These are phyloP conservation scores for Lepiota venenata DNA, from an alignment of 768 basidiomycete species.

Conservation along the genomic window DNA sequence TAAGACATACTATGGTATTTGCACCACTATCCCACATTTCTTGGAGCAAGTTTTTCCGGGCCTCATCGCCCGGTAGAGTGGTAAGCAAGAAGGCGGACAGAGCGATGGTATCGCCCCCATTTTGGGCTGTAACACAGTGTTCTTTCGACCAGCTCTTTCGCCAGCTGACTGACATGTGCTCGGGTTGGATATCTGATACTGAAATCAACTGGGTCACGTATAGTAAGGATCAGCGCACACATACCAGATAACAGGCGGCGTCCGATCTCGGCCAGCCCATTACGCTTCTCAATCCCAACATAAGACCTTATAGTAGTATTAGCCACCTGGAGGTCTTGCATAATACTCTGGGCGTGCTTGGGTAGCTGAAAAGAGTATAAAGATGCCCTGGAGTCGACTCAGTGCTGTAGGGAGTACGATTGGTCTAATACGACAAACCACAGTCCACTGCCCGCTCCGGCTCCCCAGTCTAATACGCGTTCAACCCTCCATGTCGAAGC, in stretches of 20 bases:
- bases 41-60: slow-evolving; percentile 65
- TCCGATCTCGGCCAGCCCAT: slow-evolving; percentile 64
- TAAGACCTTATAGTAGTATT: slow-evolving; percentile 60
- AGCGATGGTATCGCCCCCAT: slow-evolving; percentile 57
- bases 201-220: slow-evolving; percentile 32
- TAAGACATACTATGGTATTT: slow-evolving; percentile 60
- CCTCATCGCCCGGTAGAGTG: slow-evolving; percentile 57
- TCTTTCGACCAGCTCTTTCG: slow-evolving; percentile 53
- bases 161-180: slow-evolving; percentile 46
- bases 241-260: slow-evolving; percentile 59
- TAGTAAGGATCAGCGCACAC: slow-evolving; percentile 23
- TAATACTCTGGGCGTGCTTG: slow-evolving; percentile 16
- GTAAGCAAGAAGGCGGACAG: slow-evolving; percentile 86
- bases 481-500: slow-evolving; percentile 58
- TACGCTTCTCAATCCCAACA: slow-evolving; percentile 73
- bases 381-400: slow-evolving; percentile 52
- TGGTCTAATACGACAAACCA: slow-evolving; percentile 49
- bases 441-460: slow-evolving; percentile 77
- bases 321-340: slow-evolving; percentile 34
- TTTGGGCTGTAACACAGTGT: slow-evolving; percentile 33
- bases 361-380: slow-evolving; percentile 57
- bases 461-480: slow-evolving; percentile 79
- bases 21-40: slow-evolving; percentile 94
- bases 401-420: slow-evolving; percentile 3
- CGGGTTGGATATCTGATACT: slow-evolving; percentile 19